A percentile compares a stretch with the other conserved stretches of the same genome.
phyloP scores from a whole-genome alignment of 2,329 filamentous ascomycete species.

The Furcasterigmium sp. region DNA sequence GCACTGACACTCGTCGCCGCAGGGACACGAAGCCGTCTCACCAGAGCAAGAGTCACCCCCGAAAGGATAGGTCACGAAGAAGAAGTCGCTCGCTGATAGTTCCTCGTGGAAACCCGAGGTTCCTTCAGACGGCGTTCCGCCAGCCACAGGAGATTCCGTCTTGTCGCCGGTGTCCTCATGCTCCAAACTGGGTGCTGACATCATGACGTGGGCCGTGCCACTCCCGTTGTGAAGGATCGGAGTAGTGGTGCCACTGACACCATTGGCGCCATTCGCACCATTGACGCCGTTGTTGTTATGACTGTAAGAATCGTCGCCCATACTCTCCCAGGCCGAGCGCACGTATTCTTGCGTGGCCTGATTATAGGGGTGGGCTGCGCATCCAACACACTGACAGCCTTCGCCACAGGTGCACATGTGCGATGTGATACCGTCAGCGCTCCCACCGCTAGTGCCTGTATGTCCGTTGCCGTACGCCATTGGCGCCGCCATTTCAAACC shows the following conservation, averaged over 20 bases:
- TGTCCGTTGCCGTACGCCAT: constrained; percentile 1
- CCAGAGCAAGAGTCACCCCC: constrained; percentile 40
- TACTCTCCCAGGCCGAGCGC: constrained; percentile 39
- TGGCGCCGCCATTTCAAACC: constrained; percentile 5
- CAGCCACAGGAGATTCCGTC: constrained; percentile 27
- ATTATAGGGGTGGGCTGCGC: constrained; percentile 63
- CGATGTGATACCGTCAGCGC: constrained; percentile 16
- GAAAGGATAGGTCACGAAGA: constrained; percentile 53
- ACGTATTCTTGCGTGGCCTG: constrained; percentile 52
- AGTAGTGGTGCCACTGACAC: constrained; percentile 5
- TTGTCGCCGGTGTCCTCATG: constrained; percentile 3
- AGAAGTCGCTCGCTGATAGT: constrained; percentile 47
- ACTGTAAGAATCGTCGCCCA: constrained; percentile 26
- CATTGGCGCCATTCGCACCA: constrained; percentile 15
- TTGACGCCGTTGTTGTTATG: too few relatives aligned
- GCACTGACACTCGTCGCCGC: constrained; percentile 55
- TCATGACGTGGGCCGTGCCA: constrained; percentile 14
- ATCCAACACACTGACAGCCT: constrained; percentile 62
- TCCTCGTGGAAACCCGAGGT: constrained; percentile 42
- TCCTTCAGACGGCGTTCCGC: constrained; percentile 41
- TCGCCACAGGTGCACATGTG: constrained; percentile 58
- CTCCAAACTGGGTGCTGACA: constrained; percentile 11
- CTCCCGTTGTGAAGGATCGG: constrained; percentile 10
- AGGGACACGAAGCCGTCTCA: constrained; percentile 45
- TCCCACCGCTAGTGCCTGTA: neutral